phyloP scores from a whole-genome alignment of 2,329 filamentous ascomycete species.

The Aureobasidium leucospermi region DNA sequence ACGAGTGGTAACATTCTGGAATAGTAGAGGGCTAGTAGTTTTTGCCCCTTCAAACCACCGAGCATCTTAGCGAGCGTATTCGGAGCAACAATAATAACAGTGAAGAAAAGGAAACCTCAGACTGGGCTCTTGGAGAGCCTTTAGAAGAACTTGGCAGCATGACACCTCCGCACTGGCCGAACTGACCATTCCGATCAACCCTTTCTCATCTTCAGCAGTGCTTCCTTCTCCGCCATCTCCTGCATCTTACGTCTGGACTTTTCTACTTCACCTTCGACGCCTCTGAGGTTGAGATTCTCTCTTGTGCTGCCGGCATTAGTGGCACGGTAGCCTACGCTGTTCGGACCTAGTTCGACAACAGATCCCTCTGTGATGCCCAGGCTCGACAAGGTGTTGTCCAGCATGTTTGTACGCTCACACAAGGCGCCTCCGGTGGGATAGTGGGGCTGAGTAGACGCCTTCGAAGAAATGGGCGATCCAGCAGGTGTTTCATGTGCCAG shows the following conservation, averaged over 20 bases:
- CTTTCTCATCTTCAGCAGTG: conserved; percentile 6
- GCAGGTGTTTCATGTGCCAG: not conserved
- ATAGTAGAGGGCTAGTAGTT: no score
- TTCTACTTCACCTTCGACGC: not conserved
- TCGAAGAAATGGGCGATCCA: not conserved
- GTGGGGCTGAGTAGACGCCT: not conserved
- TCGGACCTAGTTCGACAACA: not conserved
- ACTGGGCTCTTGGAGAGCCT: no score
- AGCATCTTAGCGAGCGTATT: no score
- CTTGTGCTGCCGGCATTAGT: not conserved
- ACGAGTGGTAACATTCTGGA: no score
- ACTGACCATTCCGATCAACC: not conserved
- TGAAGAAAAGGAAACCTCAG: no score
- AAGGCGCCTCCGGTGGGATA: not conserved
- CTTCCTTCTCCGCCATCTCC: conserved; percentile 2
- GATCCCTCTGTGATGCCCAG: not conserved
- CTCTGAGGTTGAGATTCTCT: not conserved
- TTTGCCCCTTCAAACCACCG: no score
- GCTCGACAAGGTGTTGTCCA: not conserved
- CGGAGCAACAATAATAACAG: no score
- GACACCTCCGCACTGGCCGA: no score
- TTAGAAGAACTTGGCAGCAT: not conserved
- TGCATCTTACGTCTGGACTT: conserved; percentile 1
- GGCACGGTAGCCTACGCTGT: not conserved
- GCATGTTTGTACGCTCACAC: not conserved